Conservation (phyloP, 495 filamentous ascomycete genomes). For the Penicillium lagena region DNA sequence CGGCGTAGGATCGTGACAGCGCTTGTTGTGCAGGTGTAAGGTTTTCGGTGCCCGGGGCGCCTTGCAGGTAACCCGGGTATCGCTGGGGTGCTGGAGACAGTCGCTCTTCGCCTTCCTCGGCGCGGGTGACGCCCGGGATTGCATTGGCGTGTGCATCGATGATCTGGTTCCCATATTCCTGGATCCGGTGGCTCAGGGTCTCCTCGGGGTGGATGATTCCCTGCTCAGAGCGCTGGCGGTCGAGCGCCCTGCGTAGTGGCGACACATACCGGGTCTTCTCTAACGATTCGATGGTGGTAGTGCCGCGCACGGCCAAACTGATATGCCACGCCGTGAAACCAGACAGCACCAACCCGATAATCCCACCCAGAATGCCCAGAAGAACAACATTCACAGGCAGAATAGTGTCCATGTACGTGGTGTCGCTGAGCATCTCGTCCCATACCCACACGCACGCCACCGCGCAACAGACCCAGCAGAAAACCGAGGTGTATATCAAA, state of each 20-base stretch:
- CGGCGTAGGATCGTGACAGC: conserved; percentile 56
- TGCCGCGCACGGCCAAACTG: conserved; percentile 64
- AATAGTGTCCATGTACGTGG: conserved; percentile 56
- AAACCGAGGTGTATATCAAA: conserved; percentile 82
- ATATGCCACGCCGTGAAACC: conserved; percentile 95
- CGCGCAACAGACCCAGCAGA: conserved; percentile 75
- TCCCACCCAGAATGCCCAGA: conserved; percentile 76
- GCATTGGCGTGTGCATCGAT: conserved; percentile 77
- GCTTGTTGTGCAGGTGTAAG: conserved; percentile 41
- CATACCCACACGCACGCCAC: conserved; percentile 73
- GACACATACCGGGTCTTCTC: conserved; percentile 91
- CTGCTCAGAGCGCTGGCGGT: conserved; percentile 50
- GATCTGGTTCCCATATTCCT: conserved; percentile 68
- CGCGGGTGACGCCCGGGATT: conserved; percentile 69
- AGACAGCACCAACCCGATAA: conserved; percentile 80
- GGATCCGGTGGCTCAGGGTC: conserved; percentile 49
- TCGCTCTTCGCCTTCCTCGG: conserved; percentile 70
- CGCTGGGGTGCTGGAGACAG: conserved; percentile 22
- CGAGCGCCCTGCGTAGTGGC: conserved; percentile 63
- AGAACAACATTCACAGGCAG: conserved; percentile 90
- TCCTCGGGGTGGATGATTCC: conserved; percentile 39
- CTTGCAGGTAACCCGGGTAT: conserved; percentile 12
- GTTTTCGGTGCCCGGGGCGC: neutral
- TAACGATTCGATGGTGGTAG: conserved; percentile 91
- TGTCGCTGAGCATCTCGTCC: conserved; percentile 63